A percentile compares a stretch with the other conserved stretches of the same genome.
These are phyloP conservation scores for Penicillium freii DNA, from an alignment of 2,329 filamentous ascomycete species.

Conservation along the genomic window DNA sequence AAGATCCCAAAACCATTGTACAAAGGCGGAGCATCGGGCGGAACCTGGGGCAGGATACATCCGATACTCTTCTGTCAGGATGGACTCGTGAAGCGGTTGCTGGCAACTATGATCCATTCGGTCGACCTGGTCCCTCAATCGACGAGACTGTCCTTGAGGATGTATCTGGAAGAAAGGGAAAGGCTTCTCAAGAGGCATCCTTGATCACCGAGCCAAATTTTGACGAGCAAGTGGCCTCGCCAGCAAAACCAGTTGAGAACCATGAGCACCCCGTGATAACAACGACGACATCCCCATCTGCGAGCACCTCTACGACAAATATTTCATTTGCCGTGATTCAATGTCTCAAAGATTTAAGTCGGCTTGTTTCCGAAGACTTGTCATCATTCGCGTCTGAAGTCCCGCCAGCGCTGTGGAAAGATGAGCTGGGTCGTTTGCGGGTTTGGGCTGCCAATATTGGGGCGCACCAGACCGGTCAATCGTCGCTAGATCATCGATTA, in stretches of 20 bases:
- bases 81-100: not conserved
- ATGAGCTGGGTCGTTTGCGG: conserved; percentile 23
- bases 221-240: not conserved
- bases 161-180: not conserved
- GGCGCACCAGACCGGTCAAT: conserved; percentile 27
- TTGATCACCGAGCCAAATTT: not conserved
- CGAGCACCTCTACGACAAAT: not conserved
- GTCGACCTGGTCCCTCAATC: not conserved
- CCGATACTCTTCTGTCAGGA: not conserved
- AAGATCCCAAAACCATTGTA: not conserved
- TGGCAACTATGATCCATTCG: too few relatives aligned
- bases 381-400: not conserved
- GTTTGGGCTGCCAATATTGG: conserved; percentile 36
- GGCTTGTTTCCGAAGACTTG: not conserved
- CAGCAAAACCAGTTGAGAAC: not conserved
- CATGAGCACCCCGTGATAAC: not conserved
- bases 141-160: not conserved
- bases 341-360: not conserved
- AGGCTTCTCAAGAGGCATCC: not conserved
- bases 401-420: conserved; percentile 10
- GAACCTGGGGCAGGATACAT: too few relatives aligned
- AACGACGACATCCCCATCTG: not conserved
- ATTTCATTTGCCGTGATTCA: not conserved
- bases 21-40: too few relatives aligned
- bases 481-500: conserved; percentile 33